Evolutionary conservation across 768 basidiomycete genomes (phyloP), one percentile per base, ranked within the genome.

Genomic region (Trametes gibbosa): DNA sequence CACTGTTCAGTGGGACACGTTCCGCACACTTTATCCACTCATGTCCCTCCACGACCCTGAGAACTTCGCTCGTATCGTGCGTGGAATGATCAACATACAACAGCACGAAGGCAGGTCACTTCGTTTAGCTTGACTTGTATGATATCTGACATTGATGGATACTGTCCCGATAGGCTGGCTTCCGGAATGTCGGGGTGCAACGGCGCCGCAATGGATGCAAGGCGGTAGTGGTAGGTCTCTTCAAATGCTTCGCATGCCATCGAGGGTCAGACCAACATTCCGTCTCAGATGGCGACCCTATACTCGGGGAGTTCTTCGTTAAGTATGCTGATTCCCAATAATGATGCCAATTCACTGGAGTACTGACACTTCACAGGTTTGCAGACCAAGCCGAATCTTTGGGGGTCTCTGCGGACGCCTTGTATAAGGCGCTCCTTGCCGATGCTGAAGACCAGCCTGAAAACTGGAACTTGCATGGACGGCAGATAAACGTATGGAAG

Each of bases 1-100:
- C n/a, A n/a, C n/a, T n/a, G n/a, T 32, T 2, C 25, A 85, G 83
- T 85, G 84, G 85, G 84, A 87, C 63, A 86, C 84, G 1, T 86
- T 81, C 67, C 77, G 84, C 27, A 84, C 84, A 0, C 72, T 87
- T 5, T 87, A 78, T 65, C 81, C 85, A 0, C 73, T 86, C 37
- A 81, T 85, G 80, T 82, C 84, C 0, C 75, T 87, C 12, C 84
- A 87, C 55, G 85, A 86, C 62, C 84, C 84, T 0, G 74, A 72
- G 47, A 81, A 77, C 23, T 86, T 85, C 65, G 77, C 85, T 1
- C 75, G 75, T 12, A 84, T 86, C 50, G 84, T 86, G 4, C 74
- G 84, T 2, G 84, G 82, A 0, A 82, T 86, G 83, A 81, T 87
- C 58, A 80, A 87, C 66, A 85, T 87, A 29, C 84, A 85, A 65